Conservation (phyloP, 805 yeast genomes). For the Metschnikowia vanudenii region DNA sequence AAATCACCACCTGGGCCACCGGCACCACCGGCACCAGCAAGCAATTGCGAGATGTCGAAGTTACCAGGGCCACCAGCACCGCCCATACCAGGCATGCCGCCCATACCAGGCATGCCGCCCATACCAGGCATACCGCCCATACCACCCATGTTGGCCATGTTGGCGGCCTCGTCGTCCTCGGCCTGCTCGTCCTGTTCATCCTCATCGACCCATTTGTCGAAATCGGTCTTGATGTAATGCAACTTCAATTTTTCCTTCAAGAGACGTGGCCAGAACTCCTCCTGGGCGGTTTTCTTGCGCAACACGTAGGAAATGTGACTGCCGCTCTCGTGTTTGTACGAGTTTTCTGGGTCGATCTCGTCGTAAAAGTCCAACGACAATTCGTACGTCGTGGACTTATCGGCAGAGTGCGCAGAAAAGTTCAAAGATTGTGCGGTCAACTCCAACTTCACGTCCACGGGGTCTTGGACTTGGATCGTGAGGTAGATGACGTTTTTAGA, state of each 20-base stretch:
- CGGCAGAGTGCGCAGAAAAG: conserved; percentile 47
- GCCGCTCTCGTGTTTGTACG: conserved; percentile 54
- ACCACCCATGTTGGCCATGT: too few species aligned
- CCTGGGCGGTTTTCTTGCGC: conserved; percentile 63
- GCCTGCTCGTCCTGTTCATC: conserved; percentile 86
- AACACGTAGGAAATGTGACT: conserved; percentile 63
- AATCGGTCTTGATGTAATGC: conserved; percentile 86
- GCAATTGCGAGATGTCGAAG: conserved; percentile 17
- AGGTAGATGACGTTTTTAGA: conserved; percentile 73
- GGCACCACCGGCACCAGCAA: conserved; percentile 34
- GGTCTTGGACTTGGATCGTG: conserved; percentile 72
- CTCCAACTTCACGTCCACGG: conserved; percentile 58
- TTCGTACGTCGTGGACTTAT: conserved; percentile 53
- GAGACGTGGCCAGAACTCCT: conserved; percentile 94
- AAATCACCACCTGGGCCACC: conserved; percentile 30
- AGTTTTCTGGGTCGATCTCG: conserved; percentile 65
- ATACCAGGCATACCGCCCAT: conserved; percentile 30
- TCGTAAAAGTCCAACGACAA: conserved; percentile 73
- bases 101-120: conserved; percentile 34
- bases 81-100: conserved; percentile 23
- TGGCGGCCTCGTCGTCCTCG: conserved; percentile 48
- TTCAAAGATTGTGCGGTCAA: conserved; percentile 55
- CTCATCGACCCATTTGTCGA: conserved; percentile 97
- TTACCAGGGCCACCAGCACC: conserved; percentile 22
- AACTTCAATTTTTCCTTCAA: conserved; percentile 80